These are phyloP conservation scores for Globisporangium radiosum DNA, from an alignment of 352 stramenopile genomes.

Conservation along the genomic window DNA sequence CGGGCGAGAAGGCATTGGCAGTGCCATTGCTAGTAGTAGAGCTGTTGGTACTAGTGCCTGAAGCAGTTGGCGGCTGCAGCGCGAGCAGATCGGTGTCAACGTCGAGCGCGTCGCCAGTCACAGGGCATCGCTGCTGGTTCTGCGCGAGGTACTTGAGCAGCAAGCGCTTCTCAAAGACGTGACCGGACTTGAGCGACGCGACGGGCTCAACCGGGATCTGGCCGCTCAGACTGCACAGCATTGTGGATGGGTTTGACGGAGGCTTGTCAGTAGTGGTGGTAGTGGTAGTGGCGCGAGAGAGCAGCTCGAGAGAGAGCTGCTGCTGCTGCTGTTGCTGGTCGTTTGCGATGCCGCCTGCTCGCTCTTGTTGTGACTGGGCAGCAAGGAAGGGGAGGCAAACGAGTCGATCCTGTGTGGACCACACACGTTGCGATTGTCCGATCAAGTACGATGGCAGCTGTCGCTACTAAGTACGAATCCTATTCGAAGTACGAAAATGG, in stretches of 20 bases:
- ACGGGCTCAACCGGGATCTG: slow-evolving; percentile 81
- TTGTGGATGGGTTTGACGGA: slow-evolving; percentile 9
- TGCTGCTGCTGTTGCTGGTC: too few relatives aligned
- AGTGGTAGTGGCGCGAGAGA: not conserved
- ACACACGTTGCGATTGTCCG: too few relatives aligned
- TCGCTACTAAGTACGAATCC: too few relatives aligned
- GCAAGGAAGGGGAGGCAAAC: too few relatives aligned
- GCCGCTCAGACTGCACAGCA: slow-evolving; percentile 81
- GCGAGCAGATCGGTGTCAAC: slow-evolving; percentile 54
- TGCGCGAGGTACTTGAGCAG: slow-evolving; percentile 75
- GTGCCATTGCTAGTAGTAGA: not conserved
- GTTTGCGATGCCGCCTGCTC: too few relatives aligned
- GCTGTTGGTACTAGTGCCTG: not conserved
- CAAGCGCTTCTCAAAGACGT: slow-evolving; percentile 86
- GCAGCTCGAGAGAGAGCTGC: too few relatives aligned
- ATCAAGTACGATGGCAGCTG: too few relatives aligned
- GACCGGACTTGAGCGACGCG: slow-evolving; percentile 73
- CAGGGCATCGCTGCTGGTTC: slow-evolving; percentile 64
- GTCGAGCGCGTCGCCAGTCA: slow-evolving; percentile 63
- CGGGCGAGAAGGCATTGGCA: slow-evolving; percentile 22
- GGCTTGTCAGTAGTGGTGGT: not conserved
- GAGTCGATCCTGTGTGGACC: too few relatives aligned
- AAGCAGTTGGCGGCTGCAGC: slow-evolving; percentile 25
- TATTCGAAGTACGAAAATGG: too few relatives aligned
- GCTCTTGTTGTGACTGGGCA: too few relatives aligned